These are phyloP conservation scores for Polyplosphaeria fusca DNA, from an alignment of 495 filamentous ascomycete species.

Conservation along the genomic window DNA sequence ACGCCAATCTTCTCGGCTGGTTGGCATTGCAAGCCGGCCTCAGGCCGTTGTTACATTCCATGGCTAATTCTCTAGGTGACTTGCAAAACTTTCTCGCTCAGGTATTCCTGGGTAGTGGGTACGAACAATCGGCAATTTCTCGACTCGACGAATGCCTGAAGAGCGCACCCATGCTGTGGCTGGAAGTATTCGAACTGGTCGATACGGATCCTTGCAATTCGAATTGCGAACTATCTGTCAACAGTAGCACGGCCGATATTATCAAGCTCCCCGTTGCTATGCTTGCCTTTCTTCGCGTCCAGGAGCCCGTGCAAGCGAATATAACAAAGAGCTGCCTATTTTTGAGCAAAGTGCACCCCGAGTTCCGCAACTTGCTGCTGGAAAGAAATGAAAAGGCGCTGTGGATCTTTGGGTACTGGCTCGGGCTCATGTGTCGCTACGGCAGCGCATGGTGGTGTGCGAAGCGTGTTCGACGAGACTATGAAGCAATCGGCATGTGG, in stretches of 20 bases:
- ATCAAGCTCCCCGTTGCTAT: not conserved
- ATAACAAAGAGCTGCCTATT: not conserved
- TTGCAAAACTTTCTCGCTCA: constrained; percentile 1
- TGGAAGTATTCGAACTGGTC: constrained; percentile 4
- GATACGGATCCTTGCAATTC: not conserved
- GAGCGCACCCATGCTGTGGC: not conserved
- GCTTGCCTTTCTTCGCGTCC: not conserved
- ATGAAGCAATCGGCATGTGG: constrained; percentile 2
- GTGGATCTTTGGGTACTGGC: constrained; percentile 16
- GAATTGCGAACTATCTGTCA: not conserved
- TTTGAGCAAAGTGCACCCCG: not conserved
- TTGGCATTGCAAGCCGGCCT: constrained; percentile 10
- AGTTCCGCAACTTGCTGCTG: not conserved
- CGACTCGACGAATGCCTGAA: not conserved
- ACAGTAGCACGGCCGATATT: not conserved
- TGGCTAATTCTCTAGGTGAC: not conserved
- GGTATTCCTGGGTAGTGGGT: not conserved
- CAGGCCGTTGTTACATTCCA: constrained; percentile 1
- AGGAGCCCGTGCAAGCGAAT: not conserved
- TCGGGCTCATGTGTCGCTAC: constrained; percentile 11
- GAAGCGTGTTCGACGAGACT: constrained; percentile 3
- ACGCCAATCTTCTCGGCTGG: constrained; percentile 3
- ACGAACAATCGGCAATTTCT: not conserved
- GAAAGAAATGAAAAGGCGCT: constrained; percentile 4
- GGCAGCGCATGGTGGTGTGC: constrained; percentile 7